Evolutionary conservation across 2,329 filamentous ascomycete genomes (phyloP).

Genomic region (Lecanicillium sp.): DNA sequence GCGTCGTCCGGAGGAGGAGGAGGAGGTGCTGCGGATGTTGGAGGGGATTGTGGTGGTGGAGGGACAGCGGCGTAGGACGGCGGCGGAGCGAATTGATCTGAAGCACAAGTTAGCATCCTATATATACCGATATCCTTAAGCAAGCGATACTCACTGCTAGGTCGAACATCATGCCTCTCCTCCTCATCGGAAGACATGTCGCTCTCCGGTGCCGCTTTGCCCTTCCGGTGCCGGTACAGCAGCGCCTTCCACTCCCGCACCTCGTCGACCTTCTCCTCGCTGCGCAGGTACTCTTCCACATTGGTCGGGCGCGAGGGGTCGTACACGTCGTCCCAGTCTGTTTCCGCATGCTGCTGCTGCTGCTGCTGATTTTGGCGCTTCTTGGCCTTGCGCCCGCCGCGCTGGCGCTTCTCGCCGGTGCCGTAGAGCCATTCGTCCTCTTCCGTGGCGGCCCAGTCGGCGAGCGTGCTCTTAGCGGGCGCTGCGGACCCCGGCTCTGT

Average conservation of each 20-base stretch:
- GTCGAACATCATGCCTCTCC: conserved; percentile 23
- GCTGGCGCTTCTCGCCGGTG: conserved; percentile 58
- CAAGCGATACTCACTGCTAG: conserved; percentile 27
- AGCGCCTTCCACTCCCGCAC: conserved; percentile 79
- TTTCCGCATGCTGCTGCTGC: conserved; percentile 50
- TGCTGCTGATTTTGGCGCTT: conserved; percentile 55
- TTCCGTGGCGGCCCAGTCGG: conserved; percentile 71
- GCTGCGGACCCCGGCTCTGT: too few species aligned
- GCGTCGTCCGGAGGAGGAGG: conserved; percentile 47
- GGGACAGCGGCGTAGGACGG: conserved; percentile 51
- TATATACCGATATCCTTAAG: background rate
- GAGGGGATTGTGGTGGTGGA: conserved; percentile 44
- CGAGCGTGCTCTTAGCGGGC: conserved; percentile 59
- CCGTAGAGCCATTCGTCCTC: conserved; percentile 78
- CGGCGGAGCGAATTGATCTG: conserved; percentile 57
- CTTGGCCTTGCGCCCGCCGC: conserved; percentile 74
- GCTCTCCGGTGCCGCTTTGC: conserved; percentile 36
- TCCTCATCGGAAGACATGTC: conserved; percentile 35
- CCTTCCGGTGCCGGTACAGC: conserved; percentile 65
- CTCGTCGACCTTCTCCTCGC: conserved; percentile 76
- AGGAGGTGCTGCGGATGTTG: conserved; percentile 39
- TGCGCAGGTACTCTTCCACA: conserved; percentile 76
- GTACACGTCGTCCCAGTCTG: conserved; percentile 91
- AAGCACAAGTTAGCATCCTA: conserved; percentile 17
- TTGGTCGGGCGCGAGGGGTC: conserved; percentile 77